Percentiles rank a stretch among this genome's conserved stretches.
These are phyloP conservation scores for Boletus insuetus DNA, from an alignment of 768 basidiomycete species.

Conservation along the genomic window DNA sequence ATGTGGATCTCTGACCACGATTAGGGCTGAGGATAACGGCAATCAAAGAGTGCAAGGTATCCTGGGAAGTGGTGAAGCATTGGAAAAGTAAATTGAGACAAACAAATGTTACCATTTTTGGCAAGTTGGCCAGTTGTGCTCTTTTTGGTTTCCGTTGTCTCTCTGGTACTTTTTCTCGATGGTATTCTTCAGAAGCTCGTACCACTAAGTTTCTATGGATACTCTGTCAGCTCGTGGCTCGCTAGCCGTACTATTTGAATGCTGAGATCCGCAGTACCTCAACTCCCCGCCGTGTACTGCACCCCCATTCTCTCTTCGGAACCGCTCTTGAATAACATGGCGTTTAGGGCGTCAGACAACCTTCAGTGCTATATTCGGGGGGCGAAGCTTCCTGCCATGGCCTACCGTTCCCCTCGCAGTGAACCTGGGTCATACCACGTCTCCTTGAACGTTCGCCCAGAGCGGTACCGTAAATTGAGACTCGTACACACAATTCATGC, in stretches of 20 bases:
- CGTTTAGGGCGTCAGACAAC: conserved; percentile 38
- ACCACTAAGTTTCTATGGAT: conserved; percentile 21
- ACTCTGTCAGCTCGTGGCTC: neutral
- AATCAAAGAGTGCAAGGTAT: neutral
- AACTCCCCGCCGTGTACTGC: neutral
- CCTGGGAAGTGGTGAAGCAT: too few species aligned
- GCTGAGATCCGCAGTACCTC: neutral
- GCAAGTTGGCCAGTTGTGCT: neutral
- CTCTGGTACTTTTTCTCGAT: neutral
- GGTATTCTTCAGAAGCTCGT: neutral
- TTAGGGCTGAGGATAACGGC: neutral
- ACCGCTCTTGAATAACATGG: conserved; percentile 14
- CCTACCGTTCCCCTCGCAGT: conserved; percentile 33
- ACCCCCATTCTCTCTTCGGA: neutral
- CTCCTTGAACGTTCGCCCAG: conserved; percentile 40
- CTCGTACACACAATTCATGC: conserved; percentile 38
- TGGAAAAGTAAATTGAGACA: too few species aligned
- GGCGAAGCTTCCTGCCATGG: conserved; percentile 45
- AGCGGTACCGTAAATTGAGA: conserved; percentile 52
- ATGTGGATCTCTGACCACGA: neutral
- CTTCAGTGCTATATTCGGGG: conserved; percentile 47
- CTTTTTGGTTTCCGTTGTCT: conserved; percentile 12
- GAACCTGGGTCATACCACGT: conserved; percentile 19
- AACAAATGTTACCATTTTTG: too few species aligned
- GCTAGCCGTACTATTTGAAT: neutral